Evolutionary conservation across 1,284 basidiomycete species (phyloP).

Genomic region (Trichosporon coremiiforme): DNA sequence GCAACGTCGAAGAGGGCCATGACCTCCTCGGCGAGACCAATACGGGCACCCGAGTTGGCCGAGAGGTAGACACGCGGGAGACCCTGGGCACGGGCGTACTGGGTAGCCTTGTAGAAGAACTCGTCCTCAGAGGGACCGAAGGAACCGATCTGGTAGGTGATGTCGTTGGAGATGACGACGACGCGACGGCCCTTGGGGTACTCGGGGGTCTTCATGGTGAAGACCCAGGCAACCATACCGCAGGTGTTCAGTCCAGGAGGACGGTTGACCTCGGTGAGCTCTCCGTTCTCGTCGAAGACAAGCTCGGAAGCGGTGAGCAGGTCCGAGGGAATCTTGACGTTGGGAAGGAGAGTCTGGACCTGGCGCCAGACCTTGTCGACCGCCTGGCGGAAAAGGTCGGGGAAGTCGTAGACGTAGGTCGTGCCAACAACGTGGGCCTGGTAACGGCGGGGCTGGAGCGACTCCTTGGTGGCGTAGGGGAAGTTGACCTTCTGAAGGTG

Average conservation of each 20-base stretch:
- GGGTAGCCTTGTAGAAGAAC: constrained; percentile 93
- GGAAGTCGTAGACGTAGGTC: constrained; percentile 99
- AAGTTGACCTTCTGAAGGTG: constrained; percentile 91
- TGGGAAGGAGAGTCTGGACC: constrained; percentile 67
- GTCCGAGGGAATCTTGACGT: constrained; percentile 72
- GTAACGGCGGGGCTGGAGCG: constrained; percentile 97
- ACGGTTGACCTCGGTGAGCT: constrained; percentile 84
- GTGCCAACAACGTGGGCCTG: constrained; percentile 99
- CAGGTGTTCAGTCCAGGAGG: constrained; percentile 91
- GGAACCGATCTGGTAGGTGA: constrained; percentile 97
- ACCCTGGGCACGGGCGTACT: constrained; percentile 85
- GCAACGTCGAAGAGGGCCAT: constrained; percentile 87
- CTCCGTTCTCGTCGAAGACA: constrained; percentile 89
- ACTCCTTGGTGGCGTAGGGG: constrained; percentile 95
- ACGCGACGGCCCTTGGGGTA: constrained; percentile 84
- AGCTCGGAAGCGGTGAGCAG: constrained; percentile 84
- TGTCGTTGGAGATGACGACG: constrained; percentile 95
- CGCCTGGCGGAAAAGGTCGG: constrained; percentile 96
- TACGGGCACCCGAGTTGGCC: constrained; percentile 96
- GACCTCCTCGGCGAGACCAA: constrained; percentile 93
- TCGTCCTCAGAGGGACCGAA: constrained; percentile 96
- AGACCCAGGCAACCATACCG: constrained; percentile 99
- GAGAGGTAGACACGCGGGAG: constrained; percentile 95
- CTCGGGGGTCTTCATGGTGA: constrained; percentile 90
- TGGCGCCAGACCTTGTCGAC: constrained; percentile 89